Base-by-base conservation (phyloP, 2,329 filamentous ascomycete genomes). In the Ramularia endophylla region DNA sequence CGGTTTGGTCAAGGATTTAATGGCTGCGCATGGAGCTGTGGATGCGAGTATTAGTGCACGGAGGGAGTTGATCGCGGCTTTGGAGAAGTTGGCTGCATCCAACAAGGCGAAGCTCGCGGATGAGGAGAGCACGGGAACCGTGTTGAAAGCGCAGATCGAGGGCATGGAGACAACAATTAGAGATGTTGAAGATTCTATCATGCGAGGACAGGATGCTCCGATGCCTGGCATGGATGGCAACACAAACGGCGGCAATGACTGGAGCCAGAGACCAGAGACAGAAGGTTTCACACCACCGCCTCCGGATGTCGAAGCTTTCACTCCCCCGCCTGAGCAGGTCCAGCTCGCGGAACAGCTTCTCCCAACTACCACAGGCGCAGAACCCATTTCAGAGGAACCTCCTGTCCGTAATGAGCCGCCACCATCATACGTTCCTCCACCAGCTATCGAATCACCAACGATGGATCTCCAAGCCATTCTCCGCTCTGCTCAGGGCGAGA, bases 171-270 rank as follows among this genome's bases (percentile, higher is more conserved):
- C 73, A 13, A 89, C 87, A 66, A 94, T 94, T 64, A 80, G 82
- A 38, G 84, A 92, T 35, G 88, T 98, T 6, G 92, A 98, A 64
- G 80, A 90, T 51, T 83, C 80, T 36, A 97, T 98, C 53, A 87
- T 98, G 76, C 80, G 84, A 38, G 87, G 86, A 7, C 74, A 95
- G 16, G 79, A 80, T 11, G 75, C 78, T 1, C 75, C 80, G 7
- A 25, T 11, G 22, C 70, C 77, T 8, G 66, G 71, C 3, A 35
- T 36, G 41, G 40, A 53, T 32, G 46, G 46, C 27, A 44, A 15
- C 15, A 11, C 39, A 8, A 50, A 53, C 30, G 50, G 46, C 34
- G 30, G 33, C 15, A 20, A 34, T 19, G 45, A 47, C 11, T 41
- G 40, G 22, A 43, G 39, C 17, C 48, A 56, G 30, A 46, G 66